Evolutionary conservation across 1,139 yeast species (phyloP).

Genomic region (Blastobotrys buckinghamii): DNA sequence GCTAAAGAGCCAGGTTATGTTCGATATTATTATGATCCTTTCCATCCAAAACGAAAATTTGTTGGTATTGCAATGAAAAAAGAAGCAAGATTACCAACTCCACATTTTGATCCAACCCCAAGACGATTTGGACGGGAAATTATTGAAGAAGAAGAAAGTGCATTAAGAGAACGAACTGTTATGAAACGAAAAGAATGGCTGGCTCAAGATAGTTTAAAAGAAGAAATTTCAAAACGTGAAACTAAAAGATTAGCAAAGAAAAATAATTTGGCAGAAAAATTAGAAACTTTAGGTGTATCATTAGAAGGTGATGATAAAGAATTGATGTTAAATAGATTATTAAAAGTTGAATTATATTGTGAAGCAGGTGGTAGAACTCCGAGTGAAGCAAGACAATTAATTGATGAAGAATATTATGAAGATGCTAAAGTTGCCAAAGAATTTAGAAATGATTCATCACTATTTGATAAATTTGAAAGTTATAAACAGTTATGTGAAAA

Average conservation of each 20-base stretch:
- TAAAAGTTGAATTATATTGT: background rate
- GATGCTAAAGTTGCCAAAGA: slow-evolving; percentile 44
- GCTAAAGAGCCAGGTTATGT: slow-evolving; percentile 94
- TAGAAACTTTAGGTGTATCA: slow-evolving; percentile 20
- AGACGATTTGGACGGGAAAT: slow-evolving; percentile 76
- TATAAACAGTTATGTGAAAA: slow-evolving; percentile 31
- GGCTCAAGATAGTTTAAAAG: slow-evolving; percentile 46
- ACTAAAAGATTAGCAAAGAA: slow-evolving; percentile 34
- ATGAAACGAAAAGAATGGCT: slow-evolving; percentile 60
- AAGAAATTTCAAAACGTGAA: slow-evolving; percentile 37
- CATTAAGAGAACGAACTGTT: slow-evolving; percentile 50
- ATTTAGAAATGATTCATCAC: slow-evolving; percentile 30
- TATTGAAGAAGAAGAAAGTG: slow-evolving; percentile 46
- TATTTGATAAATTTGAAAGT: slow-evolving; percentile 21
- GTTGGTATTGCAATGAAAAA: slow-evolving; percentile 78
- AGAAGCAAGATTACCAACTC: slow-evolving; percentile 67
- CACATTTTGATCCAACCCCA: slow-evolving; percentile 80
- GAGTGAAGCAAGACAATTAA: slow-evolving; percentile 51
- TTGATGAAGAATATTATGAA: slow-evolving; percentile 50
- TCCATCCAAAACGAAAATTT: slow-evolving; percentile 87
- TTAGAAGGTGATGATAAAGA: slow-evolving; percentile 26
- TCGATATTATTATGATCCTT: slow-evolving; percentile 89
- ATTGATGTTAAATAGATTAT: background rate
- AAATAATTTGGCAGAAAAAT: slow-evolving; percentile 26
- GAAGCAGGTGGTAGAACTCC: slow-evolving; percentile 36